Conservation (phyloP, 2,329 filamentous ascomycete genomes). For the Periconia sp. region DNA sequence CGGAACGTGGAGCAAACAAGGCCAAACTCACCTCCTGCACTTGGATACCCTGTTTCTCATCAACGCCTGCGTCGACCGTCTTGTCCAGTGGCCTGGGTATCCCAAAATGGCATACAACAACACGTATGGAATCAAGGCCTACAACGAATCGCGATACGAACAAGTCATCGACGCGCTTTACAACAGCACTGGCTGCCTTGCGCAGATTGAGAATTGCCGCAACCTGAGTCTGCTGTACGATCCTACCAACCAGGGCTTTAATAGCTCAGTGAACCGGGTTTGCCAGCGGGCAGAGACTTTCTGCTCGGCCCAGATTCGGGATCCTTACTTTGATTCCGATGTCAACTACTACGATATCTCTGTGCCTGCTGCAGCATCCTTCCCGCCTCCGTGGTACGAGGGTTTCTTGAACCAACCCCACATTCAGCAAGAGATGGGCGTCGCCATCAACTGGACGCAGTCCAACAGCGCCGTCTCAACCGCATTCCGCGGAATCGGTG, state of each 20-base stretch:
- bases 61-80: conserved; percentile 58
- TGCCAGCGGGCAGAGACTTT: conserved; percentile 50
- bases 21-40: conserved; percentile 40
- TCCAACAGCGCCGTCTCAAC: conserved; percentile 44
- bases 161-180: conserved; percentile 49
- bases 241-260: conserved; percentile 48
- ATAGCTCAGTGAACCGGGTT: conserved; percentile 39
- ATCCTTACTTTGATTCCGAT: conserved; percentile 47
- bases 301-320: conserved; percentile 50
- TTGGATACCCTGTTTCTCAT: conserved; percentile 59
- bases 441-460: conserved; percentile 61
- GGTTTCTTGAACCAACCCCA: conserved; percentile 60
- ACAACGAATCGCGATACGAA: conserved; percentile 53
- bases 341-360: conserved; percentile 62
- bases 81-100: conserved; percentile 52
- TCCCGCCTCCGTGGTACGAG: conserved; percentile 47
- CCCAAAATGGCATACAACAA: conserved; percentile 59
- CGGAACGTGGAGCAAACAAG: conserved; percentile 35
- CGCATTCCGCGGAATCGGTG: conserved; percentile 53
- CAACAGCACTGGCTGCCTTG: conserved; percentile 54
- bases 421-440: conserved; percentile 61
- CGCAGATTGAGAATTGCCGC: conserved; percentile 56
- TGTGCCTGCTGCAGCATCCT: conserved; percentile 49
- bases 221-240: conserved; percentile 51
- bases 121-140: conserved; percentile 58